A percentile compares a stretch with the other conserved stretches of the same genome.
Conservation (phyloP, 352 stramenopile genomes). For the Blastocystis sp. region DNA sequence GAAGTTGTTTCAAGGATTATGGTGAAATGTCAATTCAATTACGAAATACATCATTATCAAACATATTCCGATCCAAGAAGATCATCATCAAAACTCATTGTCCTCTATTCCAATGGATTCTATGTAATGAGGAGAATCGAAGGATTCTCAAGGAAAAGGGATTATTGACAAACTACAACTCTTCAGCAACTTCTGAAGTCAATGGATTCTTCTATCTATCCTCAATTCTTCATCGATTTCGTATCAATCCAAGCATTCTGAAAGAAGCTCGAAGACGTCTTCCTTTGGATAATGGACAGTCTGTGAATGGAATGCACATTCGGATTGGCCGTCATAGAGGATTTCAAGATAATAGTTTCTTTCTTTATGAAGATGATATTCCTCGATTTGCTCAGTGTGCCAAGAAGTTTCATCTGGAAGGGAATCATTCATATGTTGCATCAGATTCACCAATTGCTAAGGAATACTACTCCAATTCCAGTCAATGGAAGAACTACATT, state of each 20-base stretch:
- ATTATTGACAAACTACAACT: neutral
- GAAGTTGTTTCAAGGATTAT: neutral
- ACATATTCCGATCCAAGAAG: neutral
- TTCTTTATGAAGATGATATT: neutral
- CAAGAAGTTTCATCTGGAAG: neutral
- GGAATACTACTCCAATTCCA: no score
- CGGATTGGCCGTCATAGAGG: neutral
- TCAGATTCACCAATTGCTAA: slow-evolving; percentile 19
- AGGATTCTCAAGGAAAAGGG: neutral
- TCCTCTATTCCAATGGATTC: slow-evolving; percentile 26
- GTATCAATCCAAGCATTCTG: neutral
- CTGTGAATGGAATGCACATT: slow-evolving; percentile 11
- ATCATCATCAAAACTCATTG: slow-evolving; percentile 11
- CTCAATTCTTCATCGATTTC: neutral
- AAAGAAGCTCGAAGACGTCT: neutral
- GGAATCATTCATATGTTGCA: neutral
- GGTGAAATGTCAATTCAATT: neutral
- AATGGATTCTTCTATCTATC: neutral
- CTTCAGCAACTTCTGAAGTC: no score
- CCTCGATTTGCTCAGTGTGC: neutral
- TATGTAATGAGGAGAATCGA: slow-evolving; percentile 10
- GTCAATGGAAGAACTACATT: no score
- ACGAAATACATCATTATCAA: neutral
- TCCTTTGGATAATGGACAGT: neutral
- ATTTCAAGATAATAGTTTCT: neutral